Evolutionary conservation across 2,329 filamentous ascomycete species (phyloP), one percentile per base, ranked within the genome.

Genomic region (Diaporthe citri): DNA sequence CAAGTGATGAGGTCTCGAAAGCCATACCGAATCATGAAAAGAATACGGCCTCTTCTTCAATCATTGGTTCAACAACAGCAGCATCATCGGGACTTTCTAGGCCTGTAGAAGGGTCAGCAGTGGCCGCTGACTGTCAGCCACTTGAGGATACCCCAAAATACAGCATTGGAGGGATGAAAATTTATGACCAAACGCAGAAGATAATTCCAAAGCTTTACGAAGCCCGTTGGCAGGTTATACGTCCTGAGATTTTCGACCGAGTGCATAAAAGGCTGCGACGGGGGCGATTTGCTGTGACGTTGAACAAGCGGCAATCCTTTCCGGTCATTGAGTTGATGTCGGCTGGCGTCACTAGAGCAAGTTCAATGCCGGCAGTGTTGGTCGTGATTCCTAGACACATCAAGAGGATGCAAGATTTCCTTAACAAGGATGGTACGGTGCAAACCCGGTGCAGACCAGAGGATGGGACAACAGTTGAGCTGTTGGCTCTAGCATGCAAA

Each of bases 381-480:
- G 59, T 62, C 12, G 3, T 62, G 6, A 62, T 62, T 31, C n/a
- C 36, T 0, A 31, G 10, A 43, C 15, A 62, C 39, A 15, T 46
- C 59, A 62, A 62, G 9, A 22, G 0, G 13, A 62, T 62, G 59
- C 59, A 62, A 46, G 4, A 46, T 22, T 59, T 43, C 39, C 59
- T 62, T n/a, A 2, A 62, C 12, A 46, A 7, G 15, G 25, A 62
- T 31, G 22, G 13, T 20, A 62, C n/a, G 15, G 59, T 62, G n/a
- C 59, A 46, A 22, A 46, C 2, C 7, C n/a, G 25, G 0, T 62
- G 59, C 59, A 62, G 4, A 4, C 59, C 59, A 3, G 15, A 28
- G 25, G 59, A 62, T 4, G 59, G 36, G 3, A 62, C 59, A 62
- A 62, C 36, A 22, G 59, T 62, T 28, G 59, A 62, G 39, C 59